Conservation (phyloP, 2,329 filamentous ascomycete species). For the Fusarium sp. region DNA sequence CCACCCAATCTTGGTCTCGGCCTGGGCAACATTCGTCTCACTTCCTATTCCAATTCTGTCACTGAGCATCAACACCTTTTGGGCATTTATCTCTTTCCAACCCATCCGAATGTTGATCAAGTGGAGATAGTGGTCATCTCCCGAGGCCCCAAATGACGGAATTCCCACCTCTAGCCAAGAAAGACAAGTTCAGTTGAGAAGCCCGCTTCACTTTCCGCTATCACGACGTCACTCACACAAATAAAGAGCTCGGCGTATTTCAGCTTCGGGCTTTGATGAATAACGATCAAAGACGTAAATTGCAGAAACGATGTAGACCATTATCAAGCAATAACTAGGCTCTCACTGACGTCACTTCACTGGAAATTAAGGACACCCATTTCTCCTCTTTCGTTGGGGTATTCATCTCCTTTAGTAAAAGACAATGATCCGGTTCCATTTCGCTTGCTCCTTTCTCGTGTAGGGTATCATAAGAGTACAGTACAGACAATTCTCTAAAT, state of each 20-base stretch:
- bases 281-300: constrained; percentile 6
- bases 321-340: constrained; percentile 10
- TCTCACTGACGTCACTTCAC: constrained; percentile 28
- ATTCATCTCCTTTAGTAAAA: constrained; percentile 19
- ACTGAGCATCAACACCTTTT: constrained; percentile 15
- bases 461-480: constrained; percentile 45
- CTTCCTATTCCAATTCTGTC: constrained; percentile 24
- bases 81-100: constrained; percentile 6
- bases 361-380: not conserved
- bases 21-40: constrained; percentile 19
- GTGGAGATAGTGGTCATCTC: constrained; percentile 35
- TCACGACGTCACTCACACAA: constrained; percentile 24
- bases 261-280: constrained; percentile 12
- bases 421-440: constrained; percentile 32
- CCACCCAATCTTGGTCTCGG: constrained; percentile 13
- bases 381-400: constrained; percentile 4
- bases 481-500: constrained; percentile 27
- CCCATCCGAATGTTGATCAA: constrained; percentile 28
- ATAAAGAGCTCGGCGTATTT: constrained; percentile 12
- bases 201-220: constrained; percentile 13
- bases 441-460: constrained; percentile 37
- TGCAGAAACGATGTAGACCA: constrained; percentile 7
- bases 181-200: constrained; percentile 6
- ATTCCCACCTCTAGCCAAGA: constrained; percentile 17
- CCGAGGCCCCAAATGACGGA: constrained; percentile 27